phyloP scores from a whole-genome alignment of 2,329 filamentous ascomycete genomes.

The Curvularia sp. region DNA sequence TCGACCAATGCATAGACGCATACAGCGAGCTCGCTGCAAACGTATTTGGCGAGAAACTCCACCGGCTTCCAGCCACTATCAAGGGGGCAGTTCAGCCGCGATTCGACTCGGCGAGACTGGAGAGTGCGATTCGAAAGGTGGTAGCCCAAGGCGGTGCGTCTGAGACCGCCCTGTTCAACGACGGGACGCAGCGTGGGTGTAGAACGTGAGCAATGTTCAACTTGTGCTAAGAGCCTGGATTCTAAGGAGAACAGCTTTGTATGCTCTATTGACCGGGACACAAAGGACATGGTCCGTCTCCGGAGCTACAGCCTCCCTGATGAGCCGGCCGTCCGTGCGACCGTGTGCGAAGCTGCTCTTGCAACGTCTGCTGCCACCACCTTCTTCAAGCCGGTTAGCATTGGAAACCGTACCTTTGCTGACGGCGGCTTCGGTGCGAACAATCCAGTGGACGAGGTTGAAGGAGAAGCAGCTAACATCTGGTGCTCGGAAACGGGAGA shows the following conservation, averaged over 20 bases:
- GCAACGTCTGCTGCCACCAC: not conserved
- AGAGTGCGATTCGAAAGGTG: not conserved
- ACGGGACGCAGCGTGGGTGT: too few relatives aligned
- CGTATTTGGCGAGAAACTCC: slow-evolving; percentile 10
- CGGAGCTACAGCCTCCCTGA: not conserved
- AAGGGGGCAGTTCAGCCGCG: not conserved
- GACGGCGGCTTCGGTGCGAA: not conserved
- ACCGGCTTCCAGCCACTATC: not conserved
- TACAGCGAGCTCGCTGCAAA: slow-evolving; percentile 13
- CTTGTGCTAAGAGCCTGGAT: too few relatives aligned
- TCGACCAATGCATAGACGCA: slow-evolving; percentile 21
- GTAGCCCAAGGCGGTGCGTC: too few relatives aligned
- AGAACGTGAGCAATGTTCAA: too few relatives aligned
- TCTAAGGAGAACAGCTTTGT: too few relatives aligned
- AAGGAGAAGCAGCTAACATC: not conserved
- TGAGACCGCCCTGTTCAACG: too few relatives aligned
- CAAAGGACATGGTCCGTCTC: too few relatives aligned
- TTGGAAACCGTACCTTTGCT: not conserved
- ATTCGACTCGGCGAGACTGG: not conserved
- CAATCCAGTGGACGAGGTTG: not conserved
- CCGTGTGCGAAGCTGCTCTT: not conserved
- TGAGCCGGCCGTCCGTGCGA: not conserved
- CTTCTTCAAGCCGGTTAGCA: not conserved
- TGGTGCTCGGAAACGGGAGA: not conserved
- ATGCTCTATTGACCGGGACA: too few relatives aligned